Conservation (phyloP, 2,329 filamentous ascomycete species). For the Phialophora macrospora region DNA sequence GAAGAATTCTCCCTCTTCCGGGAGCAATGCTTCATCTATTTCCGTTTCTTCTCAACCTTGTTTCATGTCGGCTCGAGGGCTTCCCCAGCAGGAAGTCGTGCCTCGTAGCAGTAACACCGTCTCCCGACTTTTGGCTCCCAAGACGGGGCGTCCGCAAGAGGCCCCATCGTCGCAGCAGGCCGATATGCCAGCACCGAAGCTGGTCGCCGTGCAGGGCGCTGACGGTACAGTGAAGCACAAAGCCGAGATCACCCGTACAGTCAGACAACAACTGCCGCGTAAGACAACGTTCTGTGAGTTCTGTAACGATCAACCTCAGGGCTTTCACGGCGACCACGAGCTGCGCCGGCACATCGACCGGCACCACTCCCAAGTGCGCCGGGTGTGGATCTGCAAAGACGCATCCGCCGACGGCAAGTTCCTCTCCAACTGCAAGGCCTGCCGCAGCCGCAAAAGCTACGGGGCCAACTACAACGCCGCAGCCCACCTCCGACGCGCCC, state of each 20-base stretch:
- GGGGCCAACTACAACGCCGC: slow-evolving; percentile 94
- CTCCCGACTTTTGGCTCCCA: slow-evolving; percentile 56
- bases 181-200: slow-evolving; percentile 50
- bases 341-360: slow-evolving; percentile 70
- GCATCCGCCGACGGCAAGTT: slow-evolving; percentile 65
- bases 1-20: slow-evolving; percentile 55
- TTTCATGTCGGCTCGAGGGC: slow-evolving; percentile 52
- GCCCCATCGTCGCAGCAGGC: slow-evolving; percentile 41
- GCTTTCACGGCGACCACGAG: slow-evolving; percentile 87
- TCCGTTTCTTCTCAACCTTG: slow-evolving; percentile 40
- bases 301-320: slow-evolving; percentile 74
- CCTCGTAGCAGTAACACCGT: slow-evolving; percentile 45
- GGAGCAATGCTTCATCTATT: slow-evolving; percentile 52
- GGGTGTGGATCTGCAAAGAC: slow-evolving; percentile 68
- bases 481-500: slow-evolving; percentile 82
- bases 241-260: slow-evolving; percentile 59
- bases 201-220: slow-evolving; percentile 57
- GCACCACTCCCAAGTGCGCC: slow-evolving; percentile 66
- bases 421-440: slow-evolving; percentile 82
- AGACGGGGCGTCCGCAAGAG: slow-evolving; percentile 46
- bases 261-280: slow-evolving; percentile 68
- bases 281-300: slow-evolving; percentile 63
- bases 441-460: slow-evolving; percentile 76
- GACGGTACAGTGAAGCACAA: slow-evolving; percentile 62
- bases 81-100: slow-evolving; percentile 55